Evolutionary conservation across 192 early-diverging fungal species (phyloP), one percentile per base, ranked within the genome.

Genomic region (Backusella australiensis): DNA sequence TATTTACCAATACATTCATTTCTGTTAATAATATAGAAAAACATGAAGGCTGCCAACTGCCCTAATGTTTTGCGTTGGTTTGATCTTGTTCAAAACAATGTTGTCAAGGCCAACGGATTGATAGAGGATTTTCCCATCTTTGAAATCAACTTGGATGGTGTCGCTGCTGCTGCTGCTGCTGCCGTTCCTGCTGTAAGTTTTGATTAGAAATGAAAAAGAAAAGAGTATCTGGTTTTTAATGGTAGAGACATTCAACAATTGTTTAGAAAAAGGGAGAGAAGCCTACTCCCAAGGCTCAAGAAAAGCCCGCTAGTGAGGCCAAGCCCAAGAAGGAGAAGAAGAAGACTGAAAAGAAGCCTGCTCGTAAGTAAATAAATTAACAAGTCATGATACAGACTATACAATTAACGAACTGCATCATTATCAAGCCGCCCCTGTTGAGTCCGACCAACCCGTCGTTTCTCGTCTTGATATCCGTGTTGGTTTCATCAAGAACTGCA

Each of bases 401-500:
- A 49, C 6, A 49, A 49, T n/a, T 49, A 49, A 49, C 17, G 19
- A 49, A n/a, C 14, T 44, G 4, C 12, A 14, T 17, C 42, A 44
- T 49, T 21, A 0, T 19, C 1, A 49, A 56, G 84, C 82, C 26
- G 84, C 85, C 32, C 78, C 85, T 7, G 85, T 81, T 36, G 80
- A 86, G 41, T 76, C 82, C 15, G 87, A 90, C 42, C 86, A 88
- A 38, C 91, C 91, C 12, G 67, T 69, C 15, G 75, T 83, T 12
- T 93, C 95, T 59, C 92, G 95, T 81, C 87, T 99, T 42, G 96
- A 99, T 83, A 91, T 99, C 75, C 92, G 94, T 36, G 96, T 99
- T 52, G 98, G 97, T 36, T 90, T 90, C 75, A 96, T 99, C 67
- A 67, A 94, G 74, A 84, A 86, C 23, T 93, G 91, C 34, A 84